Percentiles rank a stretch among this genome's conserved stretches.
phyloP scores from a whole-genome alignment of 1,284 basidiomycete species.

The Microbotryum lychnidis-dioicae region DNA sequence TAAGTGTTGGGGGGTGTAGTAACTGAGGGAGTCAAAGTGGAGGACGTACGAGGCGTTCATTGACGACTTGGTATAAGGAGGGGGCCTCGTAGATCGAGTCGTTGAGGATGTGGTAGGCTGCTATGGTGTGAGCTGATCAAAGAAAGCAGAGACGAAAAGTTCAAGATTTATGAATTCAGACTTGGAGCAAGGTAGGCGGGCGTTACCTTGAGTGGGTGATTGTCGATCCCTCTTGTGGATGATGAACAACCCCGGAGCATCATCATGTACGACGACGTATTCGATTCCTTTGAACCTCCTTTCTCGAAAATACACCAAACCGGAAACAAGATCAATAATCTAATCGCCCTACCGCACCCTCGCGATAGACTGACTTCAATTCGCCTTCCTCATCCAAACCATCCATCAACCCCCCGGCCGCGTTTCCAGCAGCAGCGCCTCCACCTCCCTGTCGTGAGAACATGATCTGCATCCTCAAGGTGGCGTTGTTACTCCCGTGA shows the following conservation, averaged over 20 bases:
- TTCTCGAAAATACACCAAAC: too few relatives aligned
- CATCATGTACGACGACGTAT: slow-evolving; percentile 66
- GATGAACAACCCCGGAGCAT: slow-evolving; percentile 68
- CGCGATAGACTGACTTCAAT: slow-evolving; percentile 52
- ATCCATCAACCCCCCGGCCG: slow-evolving; percentile 53
- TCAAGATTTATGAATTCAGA: not conserved
- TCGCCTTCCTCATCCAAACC: slow-evolving; percentile 66
- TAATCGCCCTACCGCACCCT: not conserved
- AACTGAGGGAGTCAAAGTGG: too few relatives aligned
- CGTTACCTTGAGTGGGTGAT: slow-evolving; percentile 66
- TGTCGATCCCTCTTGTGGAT: slow-evolving; percentile 74
- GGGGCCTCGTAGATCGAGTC: slow-evolving; percentile 78
- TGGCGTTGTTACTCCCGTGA: slow-evolving; percentile 78
- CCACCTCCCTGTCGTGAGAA: slow-evolving; percentile 10
- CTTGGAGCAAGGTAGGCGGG: not conserved
- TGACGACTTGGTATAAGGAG: slow-evolving; percentile 67
- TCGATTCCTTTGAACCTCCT: slow-evolving; percentile 67
- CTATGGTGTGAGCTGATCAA: slow-evolving; percentile 56
- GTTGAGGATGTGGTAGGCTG: slow-evolving; percentile 74
- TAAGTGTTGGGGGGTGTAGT: too few relatives aligned
- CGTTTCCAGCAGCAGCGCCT: slow-evolving; percentile 44
- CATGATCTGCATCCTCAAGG: slow-evolving; percentile 69
- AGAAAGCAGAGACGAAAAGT: slow-evolving; percentile 14
- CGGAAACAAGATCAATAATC: too few relatives aligned
- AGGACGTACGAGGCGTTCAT: slow-evolving; percentile 61